Percentiles rank a stretch among this genome's conserved stretches.
Evolutionary conservation across 169 alveolate genomes (phyloP).

Genomic region (Plasmodium vinckei): DNA sequence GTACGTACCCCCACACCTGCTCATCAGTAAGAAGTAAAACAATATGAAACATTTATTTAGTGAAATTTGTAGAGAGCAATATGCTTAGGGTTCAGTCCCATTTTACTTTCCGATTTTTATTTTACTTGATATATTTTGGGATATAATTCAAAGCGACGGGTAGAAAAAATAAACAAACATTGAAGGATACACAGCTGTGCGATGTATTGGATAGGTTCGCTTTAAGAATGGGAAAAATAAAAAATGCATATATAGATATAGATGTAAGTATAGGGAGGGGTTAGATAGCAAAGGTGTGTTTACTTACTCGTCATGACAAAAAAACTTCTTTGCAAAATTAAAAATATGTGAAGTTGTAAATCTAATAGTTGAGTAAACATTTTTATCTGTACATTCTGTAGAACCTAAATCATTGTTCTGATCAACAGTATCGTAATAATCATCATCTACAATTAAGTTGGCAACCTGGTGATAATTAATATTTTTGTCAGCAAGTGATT

Average conservation of each 20-base stretch:
- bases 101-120: background rate
- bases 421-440: slow-evolving; percentile 2
- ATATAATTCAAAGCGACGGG: slow-evolving; percentile 33
- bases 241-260: background rate
- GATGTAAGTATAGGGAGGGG: too few species aligned
- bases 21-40: background rate
- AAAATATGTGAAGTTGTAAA: slow-evolving; percentile 35
- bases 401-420: too few species aligned
- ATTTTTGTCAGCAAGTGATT: slow-evolving; percentile 1
- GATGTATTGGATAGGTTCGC: slow-evolving; percentile 18
- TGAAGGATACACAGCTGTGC: slow-evolving; percentile 33
- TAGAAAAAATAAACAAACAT: slow-evolving; percentile 52
- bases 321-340: slow-evolving; percentile 18
- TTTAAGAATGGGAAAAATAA: background rate
- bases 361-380: slow-evolving; percentile 7
- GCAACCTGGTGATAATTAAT: slow-evolving; percentile 11
- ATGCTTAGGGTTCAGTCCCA: too few species aligned
- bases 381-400: too few species aligned
- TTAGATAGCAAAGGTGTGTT: too few species aligned
- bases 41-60: background rate
- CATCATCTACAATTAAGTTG: slow-evolving; percentile 38
- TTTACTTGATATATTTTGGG: slow-evolving; percentile 54
- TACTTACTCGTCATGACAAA: slow-evolving; percentile 32
- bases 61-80: too few species aligned
- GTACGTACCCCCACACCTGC: slow-evolving; percentile 37